A percentile compares a stretch with the other conserved stretches of the same genome.
Conservation (phyloP, 257 asterid species). For the Craterostigma plantagineum region DNA sequence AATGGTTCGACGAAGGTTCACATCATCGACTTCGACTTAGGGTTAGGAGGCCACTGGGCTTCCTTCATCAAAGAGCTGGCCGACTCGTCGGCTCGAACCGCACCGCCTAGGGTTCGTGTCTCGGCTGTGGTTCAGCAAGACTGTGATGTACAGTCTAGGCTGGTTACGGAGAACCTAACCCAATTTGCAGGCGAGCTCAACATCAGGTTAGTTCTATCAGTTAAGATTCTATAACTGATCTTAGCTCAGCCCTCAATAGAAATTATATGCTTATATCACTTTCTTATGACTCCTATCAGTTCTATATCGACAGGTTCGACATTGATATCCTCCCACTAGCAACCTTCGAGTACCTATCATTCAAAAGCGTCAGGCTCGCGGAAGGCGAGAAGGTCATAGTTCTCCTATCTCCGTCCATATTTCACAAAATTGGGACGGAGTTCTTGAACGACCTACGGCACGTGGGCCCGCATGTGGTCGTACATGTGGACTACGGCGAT, state of each 20-base stretch:
- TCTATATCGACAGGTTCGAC: conserved; percentile 20
- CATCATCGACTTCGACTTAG: conserved; percentile 61
- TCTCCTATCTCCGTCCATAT: conserved; percentile 51
- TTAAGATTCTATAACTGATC: too few species aligned
- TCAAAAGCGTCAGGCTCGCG: conserved; percentile 47
- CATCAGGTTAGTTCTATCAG: conserved; percentile 16
- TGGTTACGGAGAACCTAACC: conserved; percentile 38
- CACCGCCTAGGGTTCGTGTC: conserved; percentile 32
- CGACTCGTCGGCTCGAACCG: conserved; percentile 22
- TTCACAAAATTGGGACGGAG: conserved; percentile 48
- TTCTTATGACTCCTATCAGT: too few species aligned
- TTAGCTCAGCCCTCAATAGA: too few species aligned
- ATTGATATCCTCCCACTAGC: conserved; percentile 40
- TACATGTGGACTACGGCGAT: conserved; percentile 34
- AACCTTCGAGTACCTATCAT: conserved; percentile 47
- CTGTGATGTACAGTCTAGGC: conserved; percentile 40
- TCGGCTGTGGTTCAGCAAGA: conserved; percentile 71
- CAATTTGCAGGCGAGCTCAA: conserved; percentile 64
- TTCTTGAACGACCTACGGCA: conserved; percentile 66
- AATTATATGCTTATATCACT: too few species aligned
- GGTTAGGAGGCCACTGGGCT: conserved; percentile 57
- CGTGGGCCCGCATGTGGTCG: conserved; percentile 63
- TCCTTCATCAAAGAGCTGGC: conserved; percentile 81
- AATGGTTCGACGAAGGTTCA: conserved; percentile 41
- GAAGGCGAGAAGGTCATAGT: conserved; percentile 68